Evolutionary conservation across 441 rosid species (phyloP).

Genomic region (Mallotus repandus): DNA sequence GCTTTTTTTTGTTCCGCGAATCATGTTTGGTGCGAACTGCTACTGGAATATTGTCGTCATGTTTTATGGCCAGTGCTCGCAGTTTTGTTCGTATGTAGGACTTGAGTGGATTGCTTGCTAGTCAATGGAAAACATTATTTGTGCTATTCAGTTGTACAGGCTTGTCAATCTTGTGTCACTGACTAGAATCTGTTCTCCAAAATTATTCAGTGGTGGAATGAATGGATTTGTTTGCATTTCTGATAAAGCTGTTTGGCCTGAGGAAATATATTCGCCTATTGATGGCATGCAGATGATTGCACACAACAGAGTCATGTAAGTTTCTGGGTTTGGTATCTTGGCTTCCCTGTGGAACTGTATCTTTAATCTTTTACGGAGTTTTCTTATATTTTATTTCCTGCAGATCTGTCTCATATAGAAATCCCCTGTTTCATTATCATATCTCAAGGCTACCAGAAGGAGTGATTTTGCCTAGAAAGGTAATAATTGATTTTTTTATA

Average conservation of each 20-base stretch:
- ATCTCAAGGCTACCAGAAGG: conserved; percentile 24
- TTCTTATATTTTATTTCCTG: neutral
- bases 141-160: neutral
- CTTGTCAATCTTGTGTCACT: neutral
- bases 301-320: conserved; percentile 32
- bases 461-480: conserved; percentile 27
- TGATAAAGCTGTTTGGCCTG: conserved; percentile 13
- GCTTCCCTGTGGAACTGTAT: neutral
- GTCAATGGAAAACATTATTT: neutral
- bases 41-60: too few relatives aligned
- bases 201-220: conserved; percentile 31
- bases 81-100: neutral
- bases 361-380: neutral
- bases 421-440: conserved; percentile 28
- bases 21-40: neutral
- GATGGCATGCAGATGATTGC: conserved; percentile 18
- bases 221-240: conserved; percentile 23
- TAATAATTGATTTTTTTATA: neutral
- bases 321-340: neutral
- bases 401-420: conserved; percentile 28
- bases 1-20: neutral
- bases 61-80: too few relatives aligned
- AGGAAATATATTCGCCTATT: conserved; percentile 24
- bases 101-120: neutral
- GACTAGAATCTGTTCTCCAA: neutral